Percentiles rank a stretch among this genome's conserved stretches.
Evolutionary conservation across 2,329 filamentous ascomycete species (phyloP).

Genomic region (Neofusicoccum sp.): DNA sequence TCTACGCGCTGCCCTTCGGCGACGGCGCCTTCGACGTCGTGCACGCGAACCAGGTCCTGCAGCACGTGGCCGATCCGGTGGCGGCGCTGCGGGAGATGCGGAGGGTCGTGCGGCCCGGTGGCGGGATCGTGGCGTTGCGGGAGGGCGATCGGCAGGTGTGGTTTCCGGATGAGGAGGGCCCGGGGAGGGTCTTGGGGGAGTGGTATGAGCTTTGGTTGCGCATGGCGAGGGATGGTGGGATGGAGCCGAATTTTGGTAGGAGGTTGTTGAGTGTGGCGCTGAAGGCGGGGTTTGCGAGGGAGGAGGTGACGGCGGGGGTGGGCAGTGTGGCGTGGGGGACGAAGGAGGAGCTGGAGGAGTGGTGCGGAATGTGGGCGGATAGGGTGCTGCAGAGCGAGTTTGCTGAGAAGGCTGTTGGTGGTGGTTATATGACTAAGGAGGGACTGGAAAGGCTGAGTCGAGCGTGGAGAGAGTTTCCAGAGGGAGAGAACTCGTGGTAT

Average conservation of each 20-base stretch:
- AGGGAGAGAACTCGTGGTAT: slow-evolving; percentile 43
- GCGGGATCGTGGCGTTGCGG: slow-evolving; percentile 53
- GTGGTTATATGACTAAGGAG: slow-evolving; percentile 36
- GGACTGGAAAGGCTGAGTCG: slow-evolving; percentile 41
- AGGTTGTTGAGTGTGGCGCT: slow-evolving; percentile 30
- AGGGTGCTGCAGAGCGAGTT: slow-evolving; percentile 35
- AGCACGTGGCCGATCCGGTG: slow-evolving; percentile 54
- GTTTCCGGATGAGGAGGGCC: slow-evolving; percentile 32
- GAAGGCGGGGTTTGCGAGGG: slow-evolving; percentile 23
- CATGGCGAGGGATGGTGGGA: slow-evolving; percentile 29
- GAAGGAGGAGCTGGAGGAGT: slow-evolving; percentile 36
- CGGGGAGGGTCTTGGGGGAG: slow-evolving; percentile 30
- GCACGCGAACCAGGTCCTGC: slow-evolving; percentile 57
- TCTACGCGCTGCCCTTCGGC: slow-evolving; percentile 41
- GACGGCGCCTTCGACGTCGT: slow-evolving; percentile 59
- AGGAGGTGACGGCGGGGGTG: slow-evolving; percentile 22
- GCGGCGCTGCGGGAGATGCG: slow-evolving; percentile 54
- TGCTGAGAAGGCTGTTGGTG: slow-evolving; percentile 36
- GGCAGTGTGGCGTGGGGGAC: slow-evolving; percentile 7
- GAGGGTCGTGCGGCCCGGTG: slow-evolving; percentile 49
- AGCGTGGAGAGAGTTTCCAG: slow-evolving; percentile 42
- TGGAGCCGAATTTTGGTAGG: slow-evolving; percentile 25
- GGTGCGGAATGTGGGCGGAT: slow-evolving; percentile 43
- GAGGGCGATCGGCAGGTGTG: slow-evolving; percentile 38
- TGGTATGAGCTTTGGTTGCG: slow-evolving; percentile 36